These are phyloP conservation scores for Saccharomycopsis selenospora DNA, from an alignment of 805 yeast species.

Conservation along the genomic window DNA sequence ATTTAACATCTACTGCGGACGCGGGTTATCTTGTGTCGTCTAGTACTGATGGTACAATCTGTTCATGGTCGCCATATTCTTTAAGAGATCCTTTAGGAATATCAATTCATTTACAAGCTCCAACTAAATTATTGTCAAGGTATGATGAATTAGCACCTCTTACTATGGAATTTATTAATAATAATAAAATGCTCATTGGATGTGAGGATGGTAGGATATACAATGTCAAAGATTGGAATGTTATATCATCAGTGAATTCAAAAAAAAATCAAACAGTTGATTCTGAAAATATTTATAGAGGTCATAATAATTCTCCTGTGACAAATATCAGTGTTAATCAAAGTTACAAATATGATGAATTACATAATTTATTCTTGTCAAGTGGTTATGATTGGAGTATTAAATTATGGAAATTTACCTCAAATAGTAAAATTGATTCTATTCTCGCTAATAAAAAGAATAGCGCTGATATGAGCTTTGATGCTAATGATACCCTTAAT, in stretches of 20 bases:
- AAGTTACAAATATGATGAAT: constrained; percentile 13
- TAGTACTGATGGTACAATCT: constrained; percentile 29
- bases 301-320: constrained; percentile 27
- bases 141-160: constrained; percentile 30
- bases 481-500: not conserved
- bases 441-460: not conserved
- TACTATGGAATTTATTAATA: constrained; percentile 20
- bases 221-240: constrained; percentile 23
- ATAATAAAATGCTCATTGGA: constrained; percentile 23
- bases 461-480: not conserved
- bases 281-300: constrained; percentile 19
- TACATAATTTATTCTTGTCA: constrained; percentile 24
- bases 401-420: constrained; percentile 25
- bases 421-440: not conserved
- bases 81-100: constrained; percentile 24
- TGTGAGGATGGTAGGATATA: constrained; percentile 31
- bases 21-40: constrained; percentile 24
- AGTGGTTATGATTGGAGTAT: constrained; percentile 30
- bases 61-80: constrained; percentile 28
- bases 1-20: not conserved
- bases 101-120: constrained; percentile 24
- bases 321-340: constrained; percentile 21
- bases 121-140: constrained; percentile 22
- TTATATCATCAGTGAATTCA: not conserved
- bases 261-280: constrained; percentile 9